These are phyloP conservation scores for sweet orange (Citrus sinensis) DNA, from an alignment of 345 rosid genomes.

Conservation along the genomic window DVS_A1.0 CM039163.1:5952001-5952500, in stretches of 20 bases:
- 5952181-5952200: conserved; percentile 67
- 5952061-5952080: conserved; percentile 55
- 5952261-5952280: conserved; percentile 70
- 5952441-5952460: conserved; percentile 42
- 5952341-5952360: conserved; percentile 36
- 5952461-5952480: conserved; percentile 61
- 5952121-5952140: conserved; percentile 48
- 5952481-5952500: conserved; percentile 74
- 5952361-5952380: conserved; percentile 12
- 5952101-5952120: conserved; percentile 70
- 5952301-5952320: conserved; percentile 80
- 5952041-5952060: conserved; percentile 41
- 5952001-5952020: conserved; percentile 44
- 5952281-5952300: conserved; percentile 85
- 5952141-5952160: conserved; percentile 45
- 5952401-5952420: conserved; percentile 31
- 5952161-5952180: conserved; percentile 54
- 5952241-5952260: conserved; percentile 67
- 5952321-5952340: conserved; percentile 71
- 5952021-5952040: conserved; percentile 46
- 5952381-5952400: background rate
- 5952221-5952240: conserved; percentile 42
- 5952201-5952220: conserved; percentile 76
- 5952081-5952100: conserved; percentile 61
- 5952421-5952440: conserved; percentile 57